These are phyloP conservation scores for Populus simonii DNA, from an alignment of 345 rosid genomes.

Conservation along the genomic window DNA sequence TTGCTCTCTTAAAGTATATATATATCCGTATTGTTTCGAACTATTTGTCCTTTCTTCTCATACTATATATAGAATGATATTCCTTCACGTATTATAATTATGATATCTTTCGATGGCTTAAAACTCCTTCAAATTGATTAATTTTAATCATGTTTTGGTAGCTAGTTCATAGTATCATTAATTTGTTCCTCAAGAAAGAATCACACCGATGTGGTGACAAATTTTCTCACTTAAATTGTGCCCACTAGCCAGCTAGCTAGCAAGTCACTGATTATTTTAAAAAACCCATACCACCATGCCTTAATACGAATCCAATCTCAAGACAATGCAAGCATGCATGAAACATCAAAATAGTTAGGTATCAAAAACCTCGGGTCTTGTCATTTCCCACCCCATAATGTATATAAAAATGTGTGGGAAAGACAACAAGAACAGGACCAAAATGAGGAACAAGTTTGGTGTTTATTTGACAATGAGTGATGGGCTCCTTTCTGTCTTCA, in stretches of 20 bases:
- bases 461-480: constrained; percentile 12
- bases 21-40: background rate
- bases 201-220: background rate
- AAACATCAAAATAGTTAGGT: background rate
- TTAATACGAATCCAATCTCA: background rate
- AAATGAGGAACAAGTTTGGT: constrained; percentile 4
- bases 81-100: background rate
- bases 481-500: constrained; percentile 11
- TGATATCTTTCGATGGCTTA: background rate
- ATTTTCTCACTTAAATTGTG: background rate
- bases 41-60: background rate
- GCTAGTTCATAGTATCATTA: background rate
- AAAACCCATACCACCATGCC: background rate
- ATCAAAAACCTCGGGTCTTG: background rate
- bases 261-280: background rate
- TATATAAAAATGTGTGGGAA: background rate
- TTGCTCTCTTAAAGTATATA: no score
- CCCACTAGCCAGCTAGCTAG: background rate
- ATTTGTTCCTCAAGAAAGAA: background rate
- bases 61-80: background rate
- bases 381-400: background rate
- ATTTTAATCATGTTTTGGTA: background rate
- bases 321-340: background rate
- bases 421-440: background rate
- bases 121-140: background rate